A percentile compares a stretch with the other conserved stretches of the same genome.
phyloP scores from a whole-genome alignment of 2,329 filamentous ascomycete species.

The Xylaria sp. region DNA sequence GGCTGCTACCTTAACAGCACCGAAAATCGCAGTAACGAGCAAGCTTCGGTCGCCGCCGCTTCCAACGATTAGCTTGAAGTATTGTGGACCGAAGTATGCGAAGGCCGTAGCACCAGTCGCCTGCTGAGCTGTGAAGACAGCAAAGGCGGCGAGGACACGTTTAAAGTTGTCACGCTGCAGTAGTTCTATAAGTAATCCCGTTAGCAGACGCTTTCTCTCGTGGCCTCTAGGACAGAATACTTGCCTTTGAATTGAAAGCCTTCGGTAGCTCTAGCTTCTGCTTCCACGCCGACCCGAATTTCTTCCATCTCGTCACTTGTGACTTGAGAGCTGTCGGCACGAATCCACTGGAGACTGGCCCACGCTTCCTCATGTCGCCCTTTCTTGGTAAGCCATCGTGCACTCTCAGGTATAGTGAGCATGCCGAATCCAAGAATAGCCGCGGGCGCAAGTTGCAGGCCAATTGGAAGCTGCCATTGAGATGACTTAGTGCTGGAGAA shows the following conservation, averaged over 20 bases:
- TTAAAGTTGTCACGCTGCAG: slow-evolving; percentile 58
- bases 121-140: slow-evolving; percentile 63
- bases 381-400: slow-evolving; percentile 61
- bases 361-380: slow-evolving; percentile 59
- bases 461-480: slow-evolving; percentile 68
- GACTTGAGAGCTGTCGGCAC: slow-evolving; percentile 54
- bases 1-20: slow-evolving; percentile 62
- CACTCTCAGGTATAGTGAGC: slow-evolving; percentile 60
- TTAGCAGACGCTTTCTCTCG: background rate
- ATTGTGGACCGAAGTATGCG: slow-evolving; percentile 66
- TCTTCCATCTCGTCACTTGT: slow-evolving; percentile 60
- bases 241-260: slow-evolving; percentile 53
- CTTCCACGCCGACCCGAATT: slow-evolving; percentile 59
- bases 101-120: slow-evolving; percentile 65
- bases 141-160: slow-evolving; percentile 56
- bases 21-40: slow-evolving; percentile 64
- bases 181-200: slow-evolving; percentile 53
- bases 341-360: slow-evolving; percentile 62
- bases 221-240: background rate
- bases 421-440: slow-evolving; percentile 60
- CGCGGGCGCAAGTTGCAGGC: slow-evolving; percentile 61
- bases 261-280: slow-evolving; percentile 58
- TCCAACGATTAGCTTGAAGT: slow-evolving; percentile 63
- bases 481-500: slow-evolving; percentile 49
- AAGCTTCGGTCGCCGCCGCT: slow-evolving; percentile 55